Evolutionary conservation across 805 yeast species (phyloP).

Genomic region (Middelhovenomyces tepae): DNA sequence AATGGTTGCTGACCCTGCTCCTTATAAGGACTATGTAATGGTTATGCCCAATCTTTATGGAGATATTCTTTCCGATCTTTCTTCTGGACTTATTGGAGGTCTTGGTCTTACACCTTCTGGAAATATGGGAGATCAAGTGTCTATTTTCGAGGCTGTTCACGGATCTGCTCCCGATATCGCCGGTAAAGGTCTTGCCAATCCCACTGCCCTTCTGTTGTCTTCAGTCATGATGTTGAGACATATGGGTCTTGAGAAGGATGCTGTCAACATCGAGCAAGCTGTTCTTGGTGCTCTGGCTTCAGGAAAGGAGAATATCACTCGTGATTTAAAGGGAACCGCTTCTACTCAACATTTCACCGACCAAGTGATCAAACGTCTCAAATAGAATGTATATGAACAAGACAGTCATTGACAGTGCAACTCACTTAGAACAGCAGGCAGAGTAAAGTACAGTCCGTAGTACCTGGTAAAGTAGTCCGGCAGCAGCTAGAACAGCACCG

Average conservation of each 20-base stretch:
- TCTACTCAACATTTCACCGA: slow-evolving; percentile 83
- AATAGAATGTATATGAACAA: not conserved
- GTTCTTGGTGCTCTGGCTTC: slow-evolving; percentile 84
- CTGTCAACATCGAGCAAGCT: slow-evolving; percentile 80
- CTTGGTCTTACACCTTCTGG: slow-evolving; percentile 98
- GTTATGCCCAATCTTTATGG: slow-evolving; percentile 99
- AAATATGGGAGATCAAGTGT: slow-evolving; percentile 97
- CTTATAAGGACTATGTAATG: slow-evolving; percentile 81
- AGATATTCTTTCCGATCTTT: slow-evolving; percentile 96
- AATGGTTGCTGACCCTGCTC: slow-evolving; percentile 80
- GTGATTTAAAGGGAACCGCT: slow-evolving; percentile 90
- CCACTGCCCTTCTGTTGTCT: slow-evolving; percentile 91
- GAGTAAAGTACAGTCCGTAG: no score
- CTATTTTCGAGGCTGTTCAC: slow-evolving; percentile 98
- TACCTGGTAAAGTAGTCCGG: no score
- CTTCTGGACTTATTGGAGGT: slow-evolving; percentile 97
- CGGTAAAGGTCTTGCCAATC: slow-evolving; percentile 97
- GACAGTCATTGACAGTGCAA: no score
- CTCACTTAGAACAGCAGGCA: no score
- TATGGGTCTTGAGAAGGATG: slow-evolving; percentile 80
- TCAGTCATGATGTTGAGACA: slow-evolving; percentile 99
- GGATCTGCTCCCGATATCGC: slow-evolving; percentile 99
- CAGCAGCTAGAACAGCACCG: no score
- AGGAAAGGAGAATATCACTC: slow-evolving; percentile 92
- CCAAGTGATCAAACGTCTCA: slow-evolving; percentile 71